Conservation (phyloP, 2,329 filamentous ascomycete genomes). For the Colletotrichum australisinense region DNA sequence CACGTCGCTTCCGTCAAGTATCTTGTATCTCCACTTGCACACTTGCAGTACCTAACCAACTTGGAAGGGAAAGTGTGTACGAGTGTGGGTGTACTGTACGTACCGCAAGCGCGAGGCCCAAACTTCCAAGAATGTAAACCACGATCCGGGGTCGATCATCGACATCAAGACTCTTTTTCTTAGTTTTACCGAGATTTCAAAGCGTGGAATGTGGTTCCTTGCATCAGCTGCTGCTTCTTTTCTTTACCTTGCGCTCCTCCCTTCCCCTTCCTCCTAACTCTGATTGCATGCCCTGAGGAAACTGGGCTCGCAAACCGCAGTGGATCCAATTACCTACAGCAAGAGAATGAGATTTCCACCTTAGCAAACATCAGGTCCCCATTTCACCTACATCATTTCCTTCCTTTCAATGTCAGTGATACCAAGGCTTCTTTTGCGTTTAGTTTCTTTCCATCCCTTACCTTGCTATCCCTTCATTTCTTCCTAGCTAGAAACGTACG, state of each 20-base stretch:
- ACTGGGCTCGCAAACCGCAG: neutral
- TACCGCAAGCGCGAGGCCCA: neutral
- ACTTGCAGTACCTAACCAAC: neutral
- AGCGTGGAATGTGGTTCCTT: conserved; percentile 15
- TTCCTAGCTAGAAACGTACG: neutral
- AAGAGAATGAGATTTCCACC: neutral
- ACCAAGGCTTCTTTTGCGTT: neutral
- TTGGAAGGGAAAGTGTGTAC: neutral
- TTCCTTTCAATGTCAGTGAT: neutral
- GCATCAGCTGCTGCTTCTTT: conserved; percentile 7
- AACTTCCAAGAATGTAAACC: neutral
- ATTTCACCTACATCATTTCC: neutral
- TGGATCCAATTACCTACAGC: conserved; percentile 14
- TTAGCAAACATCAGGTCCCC: conserved; percentile 8
- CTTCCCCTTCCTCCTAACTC: neutral
- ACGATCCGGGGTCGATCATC: neutral
- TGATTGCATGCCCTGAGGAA: neutral
- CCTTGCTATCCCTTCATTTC: neutral
- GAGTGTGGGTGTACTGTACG: neutral
- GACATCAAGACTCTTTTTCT: neutral
- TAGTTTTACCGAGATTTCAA: neutral
- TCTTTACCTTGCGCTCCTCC: neutral
- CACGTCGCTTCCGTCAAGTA: conserved; percentile 2
- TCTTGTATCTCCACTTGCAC: neutral
- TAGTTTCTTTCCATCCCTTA: neutral